A percentile compares a stretch with the other conserved stretches of the same genome.
Conservation (phyloP, 306 rosid genomes). For the Luffa aegyptiaca region DNA sequence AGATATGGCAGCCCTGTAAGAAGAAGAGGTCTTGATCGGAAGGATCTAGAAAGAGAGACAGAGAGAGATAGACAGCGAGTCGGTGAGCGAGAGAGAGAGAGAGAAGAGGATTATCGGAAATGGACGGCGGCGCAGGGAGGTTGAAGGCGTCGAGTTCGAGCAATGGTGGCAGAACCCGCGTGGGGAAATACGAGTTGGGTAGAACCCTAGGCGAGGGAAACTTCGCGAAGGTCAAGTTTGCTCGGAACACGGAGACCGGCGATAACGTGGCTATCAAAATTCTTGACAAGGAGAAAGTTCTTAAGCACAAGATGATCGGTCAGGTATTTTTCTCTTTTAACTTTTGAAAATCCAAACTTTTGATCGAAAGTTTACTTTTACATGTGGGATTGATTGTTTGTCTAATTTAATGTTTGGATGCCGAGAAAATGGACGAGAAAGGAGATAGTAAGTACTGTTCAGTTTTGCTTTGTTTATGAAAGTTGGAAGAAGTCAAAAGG, state of each 20-base stretch:
- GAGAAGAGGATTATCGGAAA: background rate
- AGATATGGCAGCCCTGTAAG: slow-evolving; percentile 94
- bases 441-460: background rate
- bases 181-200: slow-evolving; percentile 74
- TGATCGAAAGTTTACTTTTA: background rate
- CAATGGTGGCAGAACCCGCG: slow-evolving; percentile 40
- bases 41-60: background rate
- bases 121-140: slow-evolving; percentile 7
- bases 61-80: background rate
- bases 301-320: slow-evolving; percentile 86
- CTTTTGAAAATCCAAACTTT: background rate
- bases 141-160: slow-evolving; percentile 38
- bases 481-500: slow-evolving; percentile 4
- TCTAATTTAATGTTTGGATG: slow-evolving; percentile 3
- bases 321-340: slow-evolving; percentile 32
- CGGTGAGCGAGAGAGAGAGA: background rate
- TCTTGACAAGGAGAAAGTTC: slow-evolving; percentile 77
- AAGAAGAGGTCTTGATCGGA: slow-evolving; percentile 59
- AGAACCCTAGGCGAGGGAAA: slow-evolving; percentile 85
- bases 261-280: slow-evolving; percentile 77
- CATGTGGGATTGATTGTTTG: background rate
- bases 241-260: slow-evolving; percentile 38
- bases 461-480: background rate
- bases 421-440: background rate
- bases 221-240: slow-evolving; percentile 86